These are phyloP conservation scores for Candida hungchunana DNA, from an alignment of 805 yeast species.

Conservation along the genomic window DNA sequence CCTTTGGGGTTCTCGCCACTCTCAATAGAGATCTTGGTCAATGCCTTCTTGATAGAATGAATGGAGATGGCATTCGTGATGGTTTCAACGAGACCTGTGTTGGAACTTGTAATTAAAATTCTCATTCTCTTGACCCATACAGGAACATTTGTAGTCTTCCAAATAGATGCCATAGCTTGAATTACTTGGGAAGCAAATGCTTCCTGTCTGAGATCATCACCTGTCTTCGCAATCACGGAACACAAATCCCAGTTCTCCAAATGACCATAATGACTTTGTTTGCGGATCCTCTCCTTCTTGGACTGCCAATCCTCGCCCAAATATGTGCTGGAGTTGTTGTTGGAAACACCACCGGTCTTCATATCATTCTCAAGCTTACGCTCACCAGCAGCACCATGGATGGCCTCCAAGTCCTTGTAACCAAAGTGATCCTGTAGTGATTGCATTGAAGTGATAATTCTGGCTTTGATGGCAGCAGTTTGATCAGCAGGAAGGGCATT, in stretches of 20 bases:
- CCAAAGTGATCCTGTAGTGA: slow-evolving; percentile 67
- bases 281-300: slow-evolving; percentile 75
- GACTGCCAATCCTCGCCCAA: slow-evolving; percentile 92
- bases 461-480: slow-evolving; percentile 59
- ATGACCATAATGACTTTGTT: slow-evolving; percentile 78
- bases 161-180: slow-evolving; percentile 77
- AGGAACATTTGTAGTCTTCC: slow-evolving; percentile 65
- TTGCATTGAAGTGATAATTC: slow-evolving; percentile 71
- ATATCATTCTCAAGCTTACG: slow-evolving; percentile 89
- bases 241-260: slow-evolving; percentile 90
- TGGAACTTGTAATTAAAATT: slow-evolving; percentile 84
- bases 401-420: slow-evolving; percentile 43
- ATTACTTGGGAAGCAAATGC: slow-evolving; percentile 96
- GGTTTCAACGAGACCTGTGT: slow-evolving; percentile 91
- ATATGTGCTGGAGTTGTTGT: slow-evolving; percentile 41
- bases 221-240: slow-evolving; percentile 94
- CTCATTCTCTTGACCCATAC: slow-evolving; percentile 95
- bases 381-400: slow-evolving; percentile 78
- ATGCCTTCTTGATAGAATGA: slow-evolving; percentile 89
- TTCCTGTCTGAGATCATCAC: slow-evolving; percentile 93
- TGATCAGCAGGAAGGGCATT: slow-evolving; percentile 53
- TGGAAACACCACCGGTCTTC: slow-evolving; percentile 69
- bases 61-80: slow-evolving; percentile 91
- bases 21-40: slow-evolving; percentile 69
- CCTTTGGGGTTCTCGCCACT: slow-evolving; percentile 69